Conservation (phyloP, 1,284 basidiomycete species). For the Boletus semigastroideus region DNA sequence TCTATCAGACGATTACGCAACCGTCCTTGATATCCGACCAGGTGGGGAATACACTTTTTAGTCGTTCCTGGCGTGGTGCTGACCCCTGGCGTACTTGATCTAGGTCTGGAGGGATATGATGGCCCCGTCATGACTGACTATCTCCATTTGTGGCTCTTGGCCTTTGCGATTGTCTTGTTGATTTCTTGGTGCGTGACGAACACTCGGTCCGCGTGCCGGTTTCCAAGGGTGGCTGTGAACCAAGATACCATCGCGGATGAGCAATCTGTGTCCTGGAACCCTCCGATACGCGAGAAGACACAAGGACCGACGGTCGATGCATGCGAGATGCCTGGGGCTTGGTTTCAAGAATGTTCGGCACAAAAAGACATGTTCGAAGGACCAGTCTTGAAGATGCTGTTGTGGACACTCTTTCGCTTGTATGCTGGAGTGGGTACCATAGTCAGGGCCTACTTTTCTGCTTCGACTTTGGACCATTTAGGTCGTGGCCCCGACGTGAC, state of each 20-base stretch:
- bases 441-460: background rate
- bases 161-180: background rate
- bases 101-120: background rate
- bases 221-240: background rate
- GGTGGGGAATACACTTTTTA: background rate
- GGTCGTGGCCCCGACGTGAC: background rate
- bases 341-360: background rate
- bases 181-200: background rate
- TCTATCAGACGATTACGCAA: background rate
- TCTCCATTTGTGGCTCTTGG: conserved; percentile 10
- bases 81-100: background rate
- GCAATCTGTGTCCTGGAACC: background rate
- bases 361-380: background rate
- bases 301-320: background rate
- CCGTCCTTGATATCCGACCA: background rate
- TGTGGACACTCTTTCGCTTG: background rate
- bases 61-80: background rate
- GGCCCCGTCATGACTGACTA: background rate
- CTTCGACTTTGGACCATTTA: background rate
- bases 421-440: background rate
- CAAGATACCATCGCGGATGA: background rate
- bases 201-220: background rate
- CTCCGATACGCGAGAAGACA: background rate
- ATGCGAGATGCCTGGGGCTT: conserved; percentile 1
- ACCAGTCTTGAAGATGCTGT: background rate